Percentiles rank a stretch among this genome's conserved stretches.
Conservation (phyloP, 148 eudicot genomes). For the Spergularia marina region DNA sequence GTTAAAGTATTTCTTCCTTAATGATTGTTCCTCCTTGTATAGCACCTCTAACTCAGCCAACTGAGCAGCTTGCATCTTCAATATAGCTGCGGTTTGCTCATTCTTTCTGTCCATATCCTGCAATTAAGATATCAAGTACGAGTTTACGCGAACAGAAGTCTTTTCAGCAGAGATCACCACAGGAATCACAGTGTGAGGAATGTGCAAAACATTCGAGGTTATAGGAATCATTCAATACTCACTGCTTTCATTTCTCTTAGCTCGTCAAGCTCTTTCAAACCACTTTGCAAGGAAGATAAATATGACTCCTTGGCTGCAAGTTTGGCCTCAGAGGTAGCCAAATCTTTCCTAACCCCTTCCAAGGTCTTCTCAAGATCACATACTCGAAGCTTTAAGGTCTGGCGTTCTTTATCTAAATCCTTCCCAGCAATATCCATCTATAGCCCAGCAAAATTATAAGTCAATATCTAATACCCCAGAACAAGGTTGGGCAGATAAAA, state of each 20-base stretch:
- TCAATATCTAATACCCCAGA: constrained; percentile 9
- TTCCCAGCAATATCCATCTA: constrained; percentile 51
- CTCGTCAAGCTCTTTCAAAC: constrained; percentile 79
- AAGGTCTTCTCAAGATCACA: constrained; percentile 72
- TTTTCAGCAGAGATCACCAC: background rate
- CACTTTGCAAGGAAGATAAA: constrained; percentile 50
- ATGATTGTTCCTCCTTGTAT: constrained; percentile 84
- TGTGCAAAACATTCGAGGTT: background rate
- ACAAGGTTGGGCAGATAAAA: background rate
- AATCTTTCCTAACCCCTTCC: constrained; percentile 46
- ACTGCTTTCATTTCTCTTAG: constrained; percentile 98
- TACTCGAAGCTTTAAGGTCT: constrained; percentile 44
- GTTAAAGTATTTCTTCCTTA: constrained; percentile 88
- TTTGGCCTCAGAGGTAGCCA: constrained; percentile 49
- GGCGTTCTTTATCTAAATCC: constrained; percentile 58
- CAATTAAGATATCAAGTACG: constrained; percentile 11
- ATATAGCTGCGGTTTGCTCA: constrained; percentile 89
- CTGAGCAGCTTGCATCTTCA: constrained; percentile 92
- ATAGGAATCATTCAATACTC: background rate
- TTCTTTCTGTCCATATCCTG: constrained; percentile 97
- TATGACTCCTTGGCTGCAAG: constrained; percentile 61
- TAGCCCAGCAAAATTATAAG: constrained; percentile 23
- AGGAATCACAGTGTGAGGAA: background rate
- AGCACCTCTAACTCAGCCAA: constrained; percentile 75
- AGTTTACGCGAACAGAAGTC: background rate